Base-by-base conservation (phyloP, 1,284 basidiomycete genomes). In the Cryptococcus hybrid region DNA sequence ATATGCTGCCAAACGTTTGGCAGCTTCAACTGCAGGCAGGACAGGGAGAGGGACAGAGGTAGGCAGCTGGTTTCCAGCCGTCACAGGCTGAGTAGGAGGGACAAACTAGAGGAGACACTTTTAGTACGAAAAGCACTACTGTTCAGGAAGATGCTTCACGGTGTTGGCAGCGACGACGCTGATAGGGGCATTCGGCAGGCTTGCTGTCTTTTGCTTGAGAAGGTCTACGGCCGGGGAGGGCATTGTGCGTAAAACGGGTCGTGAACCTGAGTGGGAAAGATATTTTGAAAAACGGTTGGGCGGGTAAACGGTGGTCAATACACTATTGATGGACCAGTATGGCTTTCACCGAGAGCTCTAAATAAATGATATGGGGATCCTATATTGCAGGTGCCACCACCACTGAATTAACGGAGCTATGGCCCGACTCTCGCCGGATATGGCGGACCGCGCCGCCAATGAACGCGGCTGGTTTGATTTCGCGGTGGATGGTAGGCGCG, bases 1-100 rank as follows among this genome's bases (percentile, higher is more conserved):
- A 79, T 87, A 96, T 2, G 94, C 95, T 12, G 96, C 95, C 8
- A 96, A 83, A 52, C 86, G 84, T 80, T 99, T 99, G 24, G 93
- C 87, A 48, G 82, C 82, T 69, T 92, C 90, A 42, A 93, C 69
- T 18, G 70, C 68, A 1, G 68, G 62, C 5, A 73, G 60, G 7
- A 66, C 61, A 3, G 71, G 71, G 11, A 71, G 56, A 8, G 66
- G 63, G 2, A 69, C 59, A 4, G 64, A 66, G 1, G 69, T 71
- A 8, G 69, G 69, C 2, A 71, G 61, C 48, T 71, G 69, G 36
- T 65, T 64, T 11, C 64, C 59, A 5, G 55, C 51, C 18, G 60
- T 65, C 34, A 64, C 54, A 5, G 68, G 68, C 51, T 71, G 70
- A 7, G 60, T 53, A 7, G 70, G 70, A 7, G 65, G 60, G 34